Evolutionary conservation across 2,329 filamentous ascomycete species (phyloP).

Genomic region (Fusarium ambrosium): DNA sequence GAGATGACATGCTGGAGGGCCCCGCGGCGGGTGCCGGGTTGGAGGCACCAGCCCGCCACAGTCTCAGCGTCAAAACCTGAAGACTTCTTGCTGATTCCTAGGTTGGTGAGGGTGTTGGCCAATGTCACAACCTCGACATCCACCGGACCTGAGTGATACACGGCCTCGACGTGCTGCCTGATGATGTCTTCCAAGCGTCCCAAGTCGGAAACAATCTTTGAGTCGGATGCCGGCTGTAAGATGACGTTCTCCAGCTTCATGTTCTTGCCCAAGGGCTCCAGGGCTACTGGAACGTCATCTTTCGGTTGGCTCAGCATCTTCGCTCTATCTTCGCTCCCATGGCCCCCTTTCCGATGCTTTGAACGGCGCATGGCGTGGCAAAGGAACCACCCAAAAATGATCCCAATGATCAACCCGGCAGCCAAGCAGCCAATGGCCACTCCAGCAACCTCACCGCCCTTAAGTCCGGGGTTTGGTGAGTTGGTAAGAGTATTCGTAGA

Average conservation of each 20-base stretch:
- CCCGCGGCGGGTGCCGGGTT: not conserved
- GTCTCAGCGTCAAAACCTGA: not conserved
- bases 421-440: not conserved
- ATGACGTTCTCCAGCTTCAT: not conserved
- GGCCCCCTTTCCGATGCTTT: not conserved
- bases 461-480: not conserved
- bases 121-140: not conserved
- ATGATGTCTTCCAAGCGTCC: not conserved
- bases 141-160: not conserved
- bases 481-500: too few species aligned
- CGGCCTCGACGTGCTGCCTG: not conserved
- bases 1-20: constrained; percentile 4
- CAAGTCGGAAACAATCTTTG: not conserved
- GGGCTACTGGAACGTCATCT: not conserved
- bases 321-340: not conserved
- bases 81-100: not conserved
- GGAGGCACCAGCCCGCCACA: not conserved
- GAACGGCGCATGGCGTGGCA: not conserved
- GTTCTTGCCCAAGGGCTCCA: not conserved
- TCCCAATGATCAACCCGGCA: fast-evolving
- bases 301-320: not conserved
- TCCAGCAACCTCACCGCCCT: not conserved
- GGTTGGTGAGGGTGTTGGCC: not conserved
- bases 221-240: not conserved
- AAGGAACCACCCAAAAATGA: not conserved